Evolutionary conservation across 1,284 basidiomycete species (phyloP).

Genomic region (Volvariella surrecta): DNA sequence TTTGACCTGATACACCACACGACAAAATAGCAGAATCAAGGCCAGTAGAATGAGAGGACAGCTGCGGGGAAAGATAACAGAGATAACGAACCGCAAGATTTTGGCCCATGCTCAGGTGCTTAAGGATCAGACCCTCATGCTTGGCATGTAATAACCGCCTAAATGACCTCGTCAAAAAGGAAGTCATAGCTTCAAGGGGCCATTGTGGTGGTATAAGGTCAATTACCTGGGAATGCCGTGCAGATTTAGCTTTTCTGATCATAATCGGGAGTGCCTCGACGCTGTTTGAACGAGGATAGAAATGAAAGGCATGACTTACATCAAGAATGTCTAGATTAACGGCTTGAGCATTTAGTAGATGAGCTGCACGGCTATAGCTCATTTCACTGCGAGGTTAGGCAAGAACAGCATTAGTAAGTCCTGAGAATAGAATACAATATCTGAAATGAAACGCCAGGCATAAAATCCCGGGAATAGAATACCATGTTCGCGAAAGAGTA

Average conservation of each 20-base stretch:
- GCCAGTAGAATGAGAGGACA: too few relatives aligned
- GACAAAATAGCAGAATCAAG: too few relatives aligned
- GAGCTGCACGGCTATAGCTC: conserved; percentile 46
- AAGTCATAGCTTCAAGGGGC: conserved; percentile 64
- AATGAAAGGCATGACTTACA: conserved; percentile 33
- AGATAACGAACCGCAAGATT: conserved; percentile 47
- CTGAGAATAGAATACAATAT: too few relatives aligned
- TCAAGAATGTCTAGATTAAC: conserved; percentile 70
- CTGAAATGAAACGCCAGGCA: too few relatives aligned
- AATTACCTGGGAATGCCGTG: conserved; percentile 47
- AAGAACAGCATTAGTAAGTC: too few relatives aligned
- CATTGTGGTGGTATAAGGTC: conserved; percentile 65
- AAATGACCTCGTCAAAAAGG: conserved; percentile 74
- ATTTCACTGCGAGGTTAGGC: conserved; percentile 40
- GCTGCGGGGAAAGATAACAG: conserved; percentile 2
- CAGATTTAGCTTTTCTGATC: too few relatives aligned
- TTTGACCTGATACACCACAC: conserved; percentile 29
- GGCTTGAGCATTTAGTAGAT: conserved; percentile 72
- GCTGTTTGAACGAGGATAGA: not conserved
- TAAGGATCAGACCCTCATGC: conserved; percentile 67
- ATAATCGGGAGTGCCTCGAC: not conserved
- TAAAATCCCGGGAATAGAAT: too few relatives aligned
- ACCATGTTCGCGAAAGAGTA: too few relatives aligned
- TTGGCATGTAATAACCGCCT: conserved; percentile 64
- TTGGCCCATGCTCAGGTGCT: conserved; percentile 60